A percentile compares a stretch with the other conserved stretches of the same genome.
Conservation (phyloP, 805 yeast species). For the Metschnikowia shivogae region DNA sequence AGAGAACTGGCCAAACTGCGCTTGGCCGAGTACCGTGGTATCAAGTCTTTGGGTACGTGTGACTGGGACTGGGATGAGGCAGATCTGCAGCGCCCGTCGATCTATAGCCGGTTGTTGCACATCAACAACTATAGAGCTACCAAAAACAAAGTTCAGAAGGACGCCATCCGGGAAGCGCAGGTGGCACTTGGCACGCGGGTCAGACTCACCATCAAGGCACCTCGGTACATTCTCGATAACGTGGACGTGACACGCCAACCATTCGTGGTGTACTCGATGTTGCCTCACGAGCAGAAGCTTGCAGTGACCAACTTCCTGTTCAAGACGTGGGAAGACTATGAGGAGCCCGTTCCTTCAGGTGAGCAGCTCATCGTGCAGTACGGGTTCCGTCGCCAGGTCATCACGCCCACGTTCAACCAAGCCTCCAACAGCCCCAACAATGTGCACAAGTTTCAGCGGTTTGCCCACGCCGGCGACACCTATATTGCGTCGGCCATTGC, state of each 20-base stretch:
- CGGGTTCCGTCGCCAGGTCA: slow-evolving; percentile 84
- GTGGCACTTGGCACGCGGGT: slow-evolving; percentile 58
- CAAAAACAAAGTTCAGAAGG: slow-evolving; percentile 62
- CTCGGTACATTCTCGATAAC: slow-evolving; percentile 42
- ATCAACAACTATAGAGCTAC: slow-evolving; percentile 75
- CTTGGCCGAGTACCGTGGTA: slow-evolving; percentile 77
- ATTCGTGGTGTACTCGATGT: slow-evolving; percentile 65
- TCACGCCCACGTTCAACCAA: slow-evolving; percentile 80
- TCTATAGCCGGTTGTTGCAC: slow-evolving; percentile 72
- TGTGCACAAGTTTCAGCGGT: slow-evolving; percentile 82
- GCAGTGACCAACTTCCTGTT: slow-evolving; percentile 80
- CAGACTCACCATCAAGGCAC: slow-evolving; percentile 55
- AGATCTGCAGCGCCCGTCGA: slow-evolving; percentile 71
- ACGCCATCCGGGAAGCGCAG: slow-evolving; percentile 43
- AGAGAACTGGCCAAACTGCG: slow-evolving; percentile 69
- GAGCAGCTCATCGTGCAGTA: slow-evolving; percentile 82
- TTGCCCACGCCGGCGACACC: slow-evolving; percentile 67
- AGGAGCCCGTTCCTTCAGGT: slow-evolving; percentile 79
- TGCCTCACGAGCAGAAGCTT: slow-evolving; percentile 81
- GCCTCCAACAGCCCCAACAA: slow-evolving; percentile 74
- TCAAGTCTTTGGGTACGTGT: slow-evolving; percentile 73
- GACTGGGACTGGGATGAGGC: slow-evolving; percentile 85
- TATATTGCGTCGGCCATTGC: slow-evolving; percentile 82
- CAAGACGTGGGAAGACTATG: slow-evolving; percentile 86
- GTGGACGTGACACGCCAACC: slow-evolving; percentile 44